phyloP scores from a whole-genome alignment of 169 alveolate species.

The Plasmodium inui region DNA sequence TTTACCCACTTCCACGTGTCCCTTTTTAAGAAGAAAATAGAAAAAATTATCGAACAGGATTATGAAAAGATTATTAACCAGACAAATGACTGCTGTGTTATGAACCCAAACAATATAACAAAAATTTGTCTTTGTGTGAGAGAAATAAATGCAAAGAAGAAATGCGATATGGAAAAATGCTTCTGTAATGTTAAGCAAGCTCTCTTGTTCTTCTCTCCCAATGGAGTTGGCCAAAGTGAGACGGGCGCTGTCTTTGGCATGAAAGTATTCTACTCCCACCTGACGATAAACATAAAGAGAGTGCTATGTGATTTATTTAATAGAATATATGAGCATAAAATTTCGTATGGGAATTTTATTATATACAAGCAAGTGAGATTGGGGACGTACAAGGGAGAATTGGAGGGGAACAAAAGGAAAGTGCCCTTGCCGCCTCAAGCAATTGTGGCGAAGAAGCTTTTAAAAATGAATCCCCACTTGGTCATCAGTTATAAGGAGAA shows the following conservation, averaged over 20 bases:
- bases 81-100: conserved; percentile 45
- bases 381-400: conserved; percentile 78
- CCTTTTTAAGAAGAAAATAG: conserved; percentile 11
- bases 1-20: conserved; percentile 1
- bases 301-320: conserved; percentile 29
- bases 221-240: background rate
- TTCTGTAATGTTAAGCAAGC: conserved; percentile 62
- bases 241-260: conserved; percentile 8
- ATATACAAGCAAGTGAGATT: conserved; percentile 76
- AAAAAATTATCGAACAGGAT: conserved; percentile 30
- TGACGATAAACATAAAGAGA: conserved; percentile 31
- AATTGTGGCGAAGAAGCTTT: conserved; percentile 77
- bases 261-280: conserved; percentile 47
- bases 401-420: conserved; percentile 65
- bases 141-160: conserved; percentile 25
- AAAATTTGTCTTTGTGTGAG: conserved; percentile 51
- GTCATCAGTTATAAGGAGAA: conserved; percentile 76
- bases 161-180: conserved; percentile 35
- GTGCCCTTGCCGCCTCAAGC: conserved; percentile 79
- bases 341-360: conserved; percentile 72
- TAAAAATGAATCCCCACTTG: conserved; percentile 36
- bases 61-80: conserved; percentile 18
- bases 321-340: conserved; percentile 33
- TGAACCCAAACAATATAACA: conserved; percentile 24
- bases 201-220: conserved; percentile 10